phyloP scores from a whole-genome alignment of 2,329 filamentous ascomycete species.

The Bretziella fagacearum region DNA sequence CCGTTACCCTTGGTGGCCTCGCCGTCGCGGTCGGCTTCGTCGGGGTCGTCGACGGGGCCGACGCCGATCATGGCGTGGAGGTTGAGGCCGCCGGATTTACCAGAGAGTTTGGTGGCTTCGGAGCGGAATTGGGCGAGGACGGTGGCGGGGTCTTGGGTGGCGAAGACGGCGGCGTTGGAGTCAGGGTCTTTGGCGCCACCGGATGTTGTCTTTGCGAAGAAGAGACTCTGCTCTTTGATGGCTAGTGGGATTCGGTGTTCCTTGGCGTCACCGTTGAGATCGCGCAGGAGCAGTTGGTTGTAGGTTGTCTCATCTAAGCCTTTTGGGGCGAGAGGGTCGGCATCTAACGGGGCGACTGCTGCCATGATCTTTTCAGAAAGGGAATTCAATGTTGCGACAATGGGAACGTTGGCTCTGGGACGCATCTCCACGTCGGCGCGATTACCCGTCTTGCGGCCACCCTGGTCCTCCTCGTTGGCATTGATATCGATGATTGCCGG shows the following conservation, averaged over 20 bases:
- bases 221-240: constrained; percentile 70
- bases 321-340: constrained; percentile 37
- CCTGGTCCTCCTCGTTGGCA: constrained; percentile 89
- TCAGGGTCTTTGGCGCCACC: constrained; percentile 21
- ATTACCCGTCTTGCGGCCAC: constrained; percentile 66
- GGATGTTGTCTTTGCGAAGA: constrained; percentile 47
- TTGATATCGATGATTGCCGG: constrained; percentile 84
- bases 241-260: constrained; percentile 70
- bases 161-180: constrained; percentile 36
- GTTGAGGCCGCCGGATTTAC: constrained; percentile 35
- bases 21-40: constrained; percentile 21
- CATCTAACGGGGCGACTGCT: constrained; percentile 65
- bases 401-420: constrained; percentile 64
- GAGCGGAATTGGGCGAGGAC: constrained; percentile 47
- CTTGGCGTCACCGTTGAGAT: constrained; percentile 57
- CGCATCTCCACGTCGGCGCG: constrained; percentile 81
- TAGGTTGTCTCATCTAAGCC: constrained; percentile 58
- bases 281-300: constrained; percentile 57
- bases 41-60: constrained; percentile 51
- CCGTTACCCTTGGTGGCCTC: too few species aligned
- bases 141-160: constrained; percentile 50
- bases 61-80: constrained; percentile 50
- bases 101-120: constrained; percentile 27
- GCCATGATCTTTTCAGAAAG: constrained; percentile 88
- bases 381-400: constrained; percentile 75